Evolutionary conservation across 2,329 filamentous ascomycete genomes (phyloP), one percentile per base, ranked within the genome.

Genomic region (Capronia americana): DNA sequence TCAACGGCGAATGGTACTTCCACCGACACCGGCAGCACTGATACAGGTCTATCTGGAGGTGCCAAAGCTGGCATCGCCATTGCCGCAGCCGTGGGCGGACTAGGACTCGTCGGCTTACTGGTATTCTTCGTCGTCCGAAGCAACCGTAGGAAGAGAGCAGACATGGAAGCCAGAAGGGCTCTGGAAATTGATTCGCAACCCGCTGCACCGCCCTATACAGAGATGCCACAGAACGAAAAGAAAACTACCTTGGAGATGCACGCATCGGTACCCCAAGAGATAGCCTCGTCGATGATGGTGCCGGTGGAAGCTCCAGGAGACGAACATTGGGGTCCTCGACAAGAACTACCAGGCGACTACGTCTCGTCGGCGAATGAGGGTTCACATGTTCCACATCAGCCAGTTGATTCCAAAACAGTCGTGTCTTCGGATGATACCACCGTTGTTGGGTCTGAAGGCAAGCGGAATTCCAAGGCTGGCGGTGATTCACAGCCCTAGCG

Each of bases 11-110:
- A 41, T 34, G 23, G 34, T 11, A 26, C 57, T 14, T 41, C 61
- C 26, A 53, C n/a, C 57, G 12, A 26, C 5, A 30, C n/a, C 48
- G 41, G 23, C 20, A 23, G 24, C 8, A 14, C 7, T 2, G 23
- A 51, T 38, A 17, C 48, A 17, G 60, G 63, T 34, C 59, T 68
- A 23, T 66, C 66, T 28, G 56, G 32, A 24, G 66, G 63, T 8
- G 66, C 66, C 44, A 68, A 68, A 63, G 66, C 66, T 12, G 66
- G 66, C 7, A 68, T 68, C n/a, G 66, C 32, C 17, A 53, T 68
- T 28, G 63, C 50, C 7, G 63, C 66, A n/a, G 60, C 59, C 4
- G 59, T 63, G 10, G 58, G 14, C 2, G 66, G 57, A 1, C 11
- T 68, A 3, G 20, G 26, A 14, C 38, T 68, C 3, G 14, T 66